Percentiles rank a stretch among this genome's conserved stretches.
Conservation (phyloP, 75 land plant genomes). For the Azolla pinnata region DNA sequence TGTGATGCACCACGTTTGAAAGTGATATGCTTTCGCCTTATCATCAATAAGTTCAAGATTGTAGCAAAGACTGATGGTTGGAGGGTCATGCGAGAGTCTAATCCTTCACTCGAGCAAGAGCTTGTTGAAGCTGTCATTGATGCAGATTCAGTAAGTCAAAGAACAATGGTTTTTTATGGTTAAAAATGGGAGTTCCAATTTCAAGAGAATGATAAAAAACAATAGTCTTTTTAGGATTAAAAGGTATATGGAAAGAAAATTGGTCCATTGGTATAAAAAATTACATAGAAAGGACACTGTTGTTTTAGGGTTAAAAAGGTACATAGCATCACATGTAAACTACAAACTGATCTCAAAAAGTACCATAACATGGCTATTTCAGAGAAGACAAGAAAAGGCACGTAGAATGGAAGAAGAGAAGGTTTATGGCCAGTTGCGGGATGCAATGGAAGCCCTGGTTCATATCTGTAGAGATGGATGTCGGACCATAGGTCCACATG, state of each 20-base stretch:
- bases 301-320: too few relatives aligned
- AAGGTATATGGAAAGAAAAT: background rate
- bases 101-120: slow-evolving; percentile 70
- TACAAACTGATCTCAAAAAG: too few relatives aligned
- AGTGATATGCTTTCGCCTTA: slow-evolving; percentile 49
- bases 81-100: slow-evolving; percentile 67
- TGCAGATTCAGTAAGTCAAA: slow-evolving; percentile 78
- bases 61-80: slow-evolving; percentile 72
- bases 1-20: slow-evolving; percentile 79
- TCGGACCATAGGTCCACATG: slow-evolving; percentile 83
- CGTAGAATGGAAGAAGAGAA: slow-evolving; percentile 65
- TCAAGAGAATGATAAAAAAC: too few relatives aligned
- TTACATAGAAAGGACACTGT: too few relatives aligned
- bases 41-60: slow-evolving; percentile 53
- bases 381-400: slow-evolving; percentile 56
- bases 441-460: slow-evolving; percentile 88
- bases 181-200: too few relatives aligned
- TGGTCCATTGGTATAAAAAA: background rate
- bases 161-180: too few relatives aligned
- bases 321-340: too few relatives aligned
- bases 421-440: slow-evolving; percentile 59
- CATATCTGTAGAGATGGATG: slow-evolving; percentile 98
- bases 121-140: slow-evolving; percentile 66
- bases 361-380: too few relatives aligned
- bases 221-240: too few relatives aligned